phyloP scores from a whole-genome alignment of 768 basidiomycete genomes.

The Podaxis rugospora region DNA sequence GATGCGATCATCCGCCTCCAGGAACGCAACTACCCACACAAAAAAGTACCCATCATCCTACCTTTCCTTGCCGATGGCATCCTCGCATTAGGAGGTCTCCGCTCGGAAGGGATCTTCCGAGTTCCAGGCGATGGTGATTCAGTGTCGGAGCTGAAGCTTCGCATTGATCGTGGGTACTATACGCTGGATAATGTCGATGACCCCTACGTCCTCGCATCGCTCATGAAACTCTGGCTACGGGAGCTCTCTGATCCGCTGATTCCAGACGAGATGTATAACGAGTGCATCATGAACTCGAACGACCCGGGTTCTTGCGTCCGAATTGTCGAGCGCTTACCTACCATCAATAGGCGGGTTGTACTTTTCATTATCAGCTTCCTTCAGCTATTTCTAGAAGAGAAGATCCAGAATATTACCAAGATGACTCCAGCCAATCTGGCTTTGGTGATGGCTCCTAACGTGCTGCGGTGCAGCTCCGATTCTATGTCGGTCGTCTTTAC shows the following conservation, averaged over 20 bases:
- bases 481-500: slow-evolving; percentile 89
- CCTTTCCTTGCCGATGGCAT: slow-evolving; percentile 93
- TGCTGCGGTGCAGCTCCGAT: slow-evolving; percentile 81
- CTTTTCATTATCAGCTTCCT: slow-evolving; percentile 88
- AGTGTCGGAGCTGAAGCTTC: slow-evolving; percentile 82
- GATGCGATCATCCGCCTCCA: slow-evolving; percentile 82
- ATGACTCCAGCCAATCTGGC: slow-evolving; percentile 90
- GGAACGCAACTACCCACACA: slow-evolving; percentile 78
- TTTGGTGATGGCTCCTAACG: slow-evolving; percentile 88
- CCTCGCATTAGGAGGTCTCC: slow-evolving; percentile 80
- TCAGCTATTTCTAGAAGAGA: slow-evolving; percentile 81
- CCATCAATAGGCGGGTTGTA: slow-evolving; percentile 81
- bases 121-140: slow-evolving; percentile 88
- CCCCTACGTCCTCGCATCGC: slow-evolving; percentile 83
- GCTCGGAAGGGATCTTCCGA: slow-evolving; percentile 88
- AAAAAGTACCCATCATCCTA: slow-evolving; percentile 87
- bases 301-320: slow-evolving; percentile 67
- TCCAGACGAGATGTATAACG: slow-evolving; percentile 88
- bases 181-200: slow-evolving; percentile 88
- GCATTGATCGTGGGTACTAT: slow-evolving; percentile 90
- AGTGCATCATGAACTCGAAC: slow-evolving; percentile 68
- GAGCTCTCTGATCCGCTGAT: slow-evolving; percentile 92
- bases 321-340: slow-evolving; percentile 76
- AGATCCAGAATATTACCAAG: slow-evolving; percentile 69
- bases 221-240: slow-evolving; percentile 91